Evolutionary conservation across 2,329 filamentous ascomycete genomes (phyloP), one percentile per base, ranked within the genome.

Genomic region (Trichoderma sp.): DNA sequence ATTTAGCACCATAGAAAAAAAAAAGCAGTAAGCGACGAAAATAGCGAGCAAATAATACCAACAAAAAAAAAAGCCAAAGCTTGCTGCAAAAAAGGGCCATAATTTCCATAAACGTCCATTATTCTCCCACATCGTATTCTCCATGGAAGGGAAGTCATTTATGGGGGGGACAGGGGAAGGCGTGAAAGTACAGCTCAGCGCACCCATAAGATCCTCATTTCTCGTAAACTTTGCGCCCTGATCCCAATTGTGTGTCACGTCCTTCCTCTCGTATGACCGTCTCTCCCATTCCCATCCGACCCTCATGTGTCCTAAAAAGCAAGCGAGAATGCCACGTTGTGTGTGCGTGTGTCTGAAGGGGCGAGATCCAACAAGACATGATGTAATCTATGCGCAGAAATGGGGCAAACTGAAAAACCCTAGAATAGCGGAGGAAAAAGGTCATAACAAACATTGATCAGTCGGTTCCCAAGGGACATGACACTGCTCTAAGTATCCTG

Each of bases 351-450:
- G 61, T 67, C 65, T 72, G 71, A 72, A 74, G 69, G 59, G 74
- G 73, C 72, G 73, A 74, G 73, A 78, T 77, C 76, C 75, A 77
- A 77, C 69, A 73, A 72, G 73, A 76, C 74, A 76, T 76, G 71
- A 76, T 76, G 77, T 75, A 76, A 74, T 80, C 78, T 79, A 79
- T 78, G 77, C 76, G 77, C 75, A 76, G 73, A 76, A 76, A 73
- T 68, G 61, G 59, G 65, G 61, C 69, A 70, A 68, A 68, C 69
- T 70, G 59, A 49, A 49, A 49, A 61, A 64, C 61, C 60, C 59
- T 72, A 72, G 69, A 74, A 70, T 71, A 71, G 70, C 72, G 71
- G 70, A 74, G 70, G 46, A 73, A 74, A 70, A 74, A 76, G 70
- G 73, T 74, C 73, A 71, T 74, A 70, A 76, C 71, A 75, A 74